phyloP scores from a whole-genome alignment of 2,329 filamentous ascomycete genomes.

The Rutstroemia sp. region DNA sequence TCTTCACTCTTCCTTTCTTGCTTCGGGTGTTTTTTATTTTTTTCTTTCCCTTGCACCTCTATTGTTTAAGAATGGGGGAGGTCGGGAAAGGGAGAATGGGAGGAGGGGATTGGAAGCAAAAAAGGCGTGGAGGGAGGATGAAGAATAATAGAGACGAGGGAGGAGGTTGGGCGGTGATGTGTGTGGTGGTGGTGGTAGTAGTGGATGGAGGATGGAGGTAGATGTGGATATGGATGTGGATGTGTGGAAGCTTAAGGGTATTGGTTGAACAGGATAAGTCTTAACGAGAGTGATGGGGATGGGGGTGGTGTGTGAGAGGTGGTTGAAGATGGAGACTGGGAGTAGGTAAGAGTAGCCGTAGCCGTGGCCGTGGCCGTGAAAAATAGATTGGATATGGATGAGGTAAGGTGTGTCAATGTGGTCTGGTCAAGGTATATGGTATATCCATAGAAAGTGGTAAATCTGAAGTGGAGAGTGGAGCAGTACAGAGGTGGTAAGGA shows the following conservation, averaged over 20 bases:
- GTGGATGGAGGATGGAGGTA: constrained; percentile 19
- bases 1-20: background rate
- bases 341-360: constrained; percentile 5
- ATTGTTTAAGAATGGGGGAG: constrained; percentile 19
- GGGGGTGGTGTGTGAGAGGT: background rate
- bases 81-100: constrained; percentile 23
- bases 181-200: constrained; percentile 15
- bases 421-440: background rate
- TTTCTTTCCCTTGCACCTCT: constrained; percentile 13
- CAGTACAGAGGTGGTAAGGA: background rate
- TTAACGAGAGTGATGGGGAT: constrained; percentile 7
- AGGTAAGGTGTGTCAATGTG: constrained; percentile 9
- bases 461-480: too few species aligned
- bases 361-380: background rate
- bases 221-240: constrained; percentile 16
- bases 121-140: background rate
- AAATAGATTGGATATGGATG: constrained; percentile 2
- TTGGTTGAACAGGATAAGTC: constrained; percentile 3
- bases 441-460: too few species aligned
- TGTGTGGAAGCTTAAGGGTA: constrained; percentile 9
- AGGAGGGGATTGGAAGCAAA: constrained; percentile 20
- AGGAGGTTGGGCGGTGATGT: constrained; percentile 22
- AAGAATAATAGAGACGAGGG: constrained; percentile 11
- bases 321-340: background rate
- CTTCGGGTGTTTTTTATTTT: background rate